These are phyloP conservation scores for Arctostaphylos glauca DNA, from an alignment of 148 eudicot species.

Conservation along the genomic window DNA sequence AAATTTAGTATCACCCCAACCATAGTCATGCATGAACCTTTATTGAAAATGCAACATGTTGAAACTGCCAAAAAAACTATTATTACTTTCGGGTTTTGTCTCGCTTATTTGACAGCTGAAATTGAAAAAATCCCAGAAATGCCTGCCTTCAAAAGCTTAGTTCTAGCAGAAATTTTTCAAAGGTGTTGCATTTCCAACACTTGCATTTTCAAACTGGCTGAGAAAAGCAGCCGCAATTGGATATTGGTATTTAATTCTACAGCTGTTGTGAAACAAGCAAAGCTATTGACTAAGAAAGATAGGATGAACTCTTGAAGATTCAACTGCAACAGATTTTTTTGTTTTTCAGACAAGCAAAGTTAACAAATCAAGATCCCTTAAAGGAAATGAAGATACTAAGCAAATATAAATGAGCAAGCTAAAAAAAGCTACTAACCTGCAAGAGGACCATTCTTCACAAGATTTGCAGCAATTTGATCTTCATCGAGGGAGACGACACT, in stretches of 20 bases:
- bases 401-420: not conserved
- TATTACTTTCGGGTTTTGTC: not conserved
- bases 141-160: not conserved
- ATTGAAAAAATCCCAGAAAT: not conserved
- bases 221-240: not conserved
- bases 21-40: not conserved
- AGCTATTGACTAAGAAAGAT: not conserved
- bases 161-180: not conserved
- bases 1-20: not conserved
- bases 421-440: constrained; percentile 34
- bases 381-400: not conserved
- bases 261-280: not conserved
- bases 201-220: not conserved
- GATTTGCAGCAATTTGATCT: constrained; percentile 68
- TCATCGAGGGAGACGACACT: constrained; percentile 63
- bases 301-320: not conserved
- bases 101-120: not conserved
- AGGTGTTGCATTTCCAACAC: not conserved
- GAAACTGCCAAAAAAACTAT: not conserved
- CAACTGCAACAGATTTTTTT: not conserved
- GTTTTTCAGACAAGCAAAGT: not conserved
- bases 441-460: constrained; percentile 68
- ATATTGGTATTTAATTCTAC: not conserved
- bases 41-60: too few relatives aligned
- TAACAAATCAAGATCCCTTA: not conserved